Evolutionary conservation across 2,329 filamentous ascomycete species (phyloP), one percentile per base, ranked within the genome.

Genomic region (Phyllosticta citrichinensis): DNA sequence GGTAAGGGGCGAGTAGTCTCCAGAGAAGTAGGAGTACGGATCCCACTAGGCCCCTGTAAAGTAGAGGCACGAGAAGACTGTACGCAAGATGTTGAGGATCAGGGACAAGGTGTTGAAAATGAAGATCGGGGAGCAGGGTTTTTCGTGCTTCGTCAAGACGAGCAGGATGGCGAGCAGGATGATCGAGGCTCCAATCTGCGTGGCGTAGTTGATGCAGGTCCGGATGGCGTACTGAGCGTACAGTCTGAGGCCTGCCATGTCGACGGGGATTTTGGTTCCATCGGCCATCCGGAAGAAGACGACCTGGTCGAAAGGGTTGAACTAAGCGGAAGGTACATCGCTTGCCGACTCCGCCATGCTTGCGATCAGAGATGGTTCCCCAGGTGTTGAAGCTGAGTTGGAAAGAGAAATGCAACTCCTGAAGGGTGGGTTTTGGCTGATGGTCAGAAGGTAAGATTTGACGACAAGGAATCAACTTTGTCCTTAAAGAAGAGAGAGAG

Each of bases 101-200:
- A 95, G 79, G 14, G 83, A 82, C 24, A 79, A 62, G 20, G 81
- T 65, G 69, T 92, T 91, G 67, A 91, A 76, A 64, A 86, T 68
- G 70, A 88, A 88, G 20, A 89, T 80, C 0, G 78, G 69, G 1
- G 86, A 86, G 58, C 76, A 75, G 63, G 88, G 82, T 70, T 89
- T 91, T 65, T 83, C 77, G 0, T 77, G 71, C 20, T 83, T 83
- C 0, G 88, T 91, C 71, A 92, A 80, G 62, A 87, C 74, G 11
- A 91, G 74, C 2, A 92, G 76, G 30, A 88, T 78, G 52, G 87
- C 66, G 19, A 92, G 76, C 68, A 91, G 82, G 63, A 87, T 74
- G 62, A 86, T 65, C 55, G 82, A 83, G 24, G 87, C 83, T 30
- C 89, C 89, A 57, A 91, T 79, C 70, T 93, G 88, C 19, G 81